phyloP scores from a whole-genome alignment of 2,329 filamentous ascomycete genomes.

The Monosporascus sp. region DNA sequence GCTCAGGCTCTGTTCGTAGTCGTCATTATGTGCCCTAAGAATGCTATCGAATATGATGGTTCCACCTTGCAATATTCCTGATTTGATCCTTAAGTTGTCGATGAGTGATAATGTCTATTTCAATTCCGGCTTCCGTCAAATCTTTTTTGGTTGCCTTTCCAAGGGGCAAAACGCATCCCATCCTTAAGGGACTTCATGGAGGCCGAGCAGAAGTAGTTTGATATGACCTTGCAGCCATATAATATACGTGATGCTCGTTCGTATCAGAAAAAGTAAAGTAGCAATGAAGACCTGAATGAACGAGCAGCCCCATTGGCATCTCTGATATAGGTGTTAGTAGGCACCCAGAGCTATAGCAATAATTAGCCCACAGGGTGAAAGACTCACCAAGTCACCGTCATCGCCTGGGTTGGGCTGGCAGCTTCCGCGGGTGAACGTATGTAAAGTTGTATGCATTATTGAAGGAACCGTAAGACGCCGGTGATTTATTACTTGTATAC shows the following conservation, averaged over 20 bases:
- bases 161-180: slow-evolving; percentile 4
- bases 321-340: background rate
- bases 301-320: slow-evolving; percentile 20
- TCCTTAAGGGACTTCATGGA: slow-evolving; percentile 4
- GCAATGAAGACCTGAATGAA: slow-evolving; percentile 15
- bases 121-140: slow-evolving; percentile 2
- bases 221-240: slow-evolving; percentile 14
- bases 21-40: too few species aligned
- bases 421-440: background rate
- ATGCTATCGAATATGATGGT: slow-evolving; percentile 3
- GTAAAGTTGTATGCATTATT: background rate
- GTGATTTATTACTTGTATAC: too few species aligned
- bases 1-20: too few species aligned
- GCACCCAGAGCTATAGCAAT: background rate
- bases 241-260: slow-evolving; percentile 13
- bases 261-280: slow-evolving; percentile 7
- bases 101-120: slow-evolving; percentile 5
- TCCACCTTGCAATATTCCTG: slow-evolving; percentile 8
- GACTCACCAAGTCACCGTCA: background rate
- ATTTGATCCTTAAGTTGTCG: slow-evolving; percentile 7
- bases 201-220: slow-evolving; percentile 1
- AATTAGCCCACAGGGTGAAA: background rate
- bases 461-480: too few species aligned
- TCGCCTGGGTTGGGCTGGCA: background rate
- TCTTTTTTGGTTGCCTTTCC: slow-evolving; percentile 3